Percentiles rank a stretch among this genome's conserved stretches.
phyloP scores from a whole-genome alignment of 306 rosid species.

The Casuarina equisetifolia region DNA sequence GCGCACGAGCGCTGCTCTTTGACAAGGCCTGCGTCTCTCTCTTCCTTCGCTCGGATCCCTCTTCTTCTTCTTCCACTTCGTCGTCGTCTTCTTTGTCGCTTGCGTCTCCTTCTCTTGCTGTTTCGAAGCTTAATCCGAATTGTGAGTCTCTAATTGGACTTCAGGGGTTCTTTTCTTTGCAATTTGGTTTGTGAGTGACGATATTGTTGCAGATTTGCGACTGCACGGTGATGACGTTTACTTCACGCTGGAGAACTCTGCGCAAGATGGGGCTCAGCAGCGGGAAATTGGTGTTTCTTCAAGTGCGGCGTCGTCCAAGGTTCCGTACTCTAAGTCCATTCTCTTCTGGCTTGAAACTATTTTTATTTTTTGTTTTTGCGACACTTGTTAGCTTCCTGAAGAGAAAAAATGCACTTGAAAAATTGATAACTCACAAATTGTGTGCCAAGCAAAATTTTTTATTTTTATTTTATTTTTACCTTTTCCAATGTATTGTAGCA shows the following conservation, averaged over 20 bases:
- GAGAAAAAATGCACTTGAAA: too few species aligned
- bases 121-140: constrained; percentile 58
- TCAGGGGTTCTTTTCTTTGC: not conserved
- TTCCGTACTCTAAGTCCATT: constrained; percentile 12
- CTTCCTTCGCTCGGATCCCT: constrained; percentile 43
- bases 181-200: not conserved
- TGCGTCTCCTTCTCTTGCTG: constrained; percentile 32
- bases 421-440: too few species aligned
- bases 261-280: constrained; percentile 45
- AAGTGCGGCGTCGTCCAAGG: constrained; percentile 51
- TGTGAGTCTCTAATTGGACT: constrained; percentile 38
- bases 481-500: not conserved
- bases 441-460: too few species aligned
- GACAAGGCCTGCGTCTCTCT: constrained; percentile 81
- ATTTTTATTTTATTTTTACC: too few species aligned
- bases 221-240: constrained; percentile 82
- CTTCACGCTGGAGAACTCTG: constrained; percentile 61
- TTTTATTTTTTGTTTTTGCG: not conserved
- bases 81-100: constrained; percentile 14
- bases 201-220: constrained; percentile 55
- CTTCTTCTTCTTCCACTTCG: constrained; percentile 27
- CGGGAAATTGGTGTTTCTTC: constrained; percentile 42
- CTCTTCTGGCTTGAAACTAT: not conserved
- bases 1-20: constrained; percentile 91
- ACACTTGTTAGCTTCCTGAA: not conserved